Evolutionary conservation across 148 eudicot genomes (phyloP).

Genomic region (Beta vulgaris): DNA sequence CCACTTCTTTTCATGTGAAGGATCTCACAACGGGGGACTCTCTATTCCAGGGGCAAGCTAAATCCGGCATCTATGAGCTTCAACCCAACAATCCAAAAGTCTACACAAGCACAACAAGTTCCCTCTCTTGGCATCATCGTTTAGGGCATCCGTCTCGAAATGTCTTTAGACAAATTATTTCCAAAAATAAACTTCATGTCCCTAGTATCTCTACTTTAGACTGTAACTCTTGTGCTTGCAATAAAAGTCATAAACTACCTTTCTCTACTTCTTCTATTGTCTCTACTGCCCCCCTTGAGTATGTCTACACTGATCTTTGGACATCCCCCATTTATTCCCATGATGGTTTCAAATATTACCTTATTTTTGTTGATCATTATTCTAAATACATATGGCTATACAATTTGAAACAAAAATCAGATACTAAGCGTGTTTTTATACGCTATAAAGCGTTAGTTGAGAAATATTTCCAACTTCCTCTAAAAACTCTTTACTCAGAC

Average conservation of each 20-base stretch:
- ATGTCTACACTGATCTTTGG: not conserved
- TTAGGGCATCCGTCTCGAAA: not conserved
- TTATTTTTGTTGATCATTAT: slow-evolving; percentile 19
- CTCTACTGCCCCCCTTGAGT: not conserved
- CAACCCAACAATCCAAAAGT: not conserved
- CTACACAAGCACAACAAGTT: too few relatives aligned
- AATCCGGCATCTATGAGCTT: not conserved
- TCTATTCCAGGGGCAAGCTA: not conserved
- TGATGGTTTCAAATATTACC: too few relatives aligned
- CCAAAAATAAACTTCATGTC: not conserved
- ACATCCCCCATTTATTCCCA: too few relatives aligned
- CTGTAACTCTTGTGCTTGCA: not conserved
- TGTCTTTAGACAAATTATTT: not conserved
- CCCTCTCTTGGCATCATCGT: not conserved
- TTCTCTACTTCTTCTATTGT: not conserved
- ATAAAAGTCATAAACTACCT: not conserved
- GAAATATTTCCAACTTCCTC: not conserved
- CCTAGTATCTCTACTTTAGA: not conserved
- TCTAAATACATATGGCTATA: slow-evolving; percentile 10
- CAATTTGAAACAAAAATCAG: slow-evolving; percentile 13
- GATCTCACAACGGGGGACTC: not conserved
- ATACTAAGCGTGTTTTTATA: too few relatives aligned
- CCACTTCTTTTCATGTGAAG: too few relatives aligned
- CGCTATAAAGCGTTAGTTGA: slow-evolving; percentile 2
- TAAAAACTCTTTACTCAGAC: not conserved